Percentiles rank a stretch among this genome's conserved stretches.
Evolutionary conservation across 192 early-diverging fungal species (phyloP).

Genomic region (Bifiguratus adelaidae): DNA sequence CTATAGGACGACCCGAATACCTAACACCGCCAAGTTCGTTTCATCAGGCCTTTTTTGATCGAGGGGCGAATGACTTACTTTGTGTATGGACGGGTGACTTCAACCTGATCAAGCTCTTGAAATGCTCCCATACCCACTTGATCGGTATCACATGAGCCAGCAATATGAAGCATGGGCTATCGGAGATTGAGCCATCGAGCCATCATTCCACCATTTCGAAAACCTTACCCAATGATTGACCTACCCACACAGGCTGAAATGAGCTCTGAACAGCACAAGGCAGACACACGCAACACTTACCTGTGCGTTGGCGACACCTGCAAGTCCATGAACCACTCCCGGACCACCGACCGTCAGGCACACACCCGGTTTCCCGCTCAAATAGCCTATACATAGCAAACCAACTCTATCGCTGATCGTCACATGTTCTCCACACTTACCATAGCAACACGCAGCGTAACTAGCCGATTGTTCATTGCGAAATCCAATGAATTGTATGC

Average conservation of each 20-base stretch:
- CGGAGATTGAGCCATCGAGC: too few relatives aligned
- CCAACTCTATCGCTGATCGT: neutral
- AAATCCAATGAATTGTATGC: conserved; percentile 60
- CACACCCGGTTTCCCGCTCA: conserved; percentile 51
- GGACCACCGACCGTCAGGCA: conserved; percentile 62
- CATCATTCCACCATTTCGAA: too few relatives aligned
- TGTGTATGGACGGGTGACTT: conserved; percentile 44
- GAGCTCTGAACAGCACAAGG: too few relatives aligned
- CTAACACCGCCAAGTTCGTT: neutral
- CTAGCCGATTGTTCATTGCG: conserved; percentile 69
- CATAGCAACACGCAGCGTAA: conserved; percentile 56
- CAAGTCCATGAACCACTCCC: conserved; percentile 60
- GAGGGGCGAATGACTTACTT: too few relatives aligned
- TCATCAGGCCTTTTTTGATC: too few relatives aligned
- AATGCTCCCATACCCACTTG: conserved; percentile 58
- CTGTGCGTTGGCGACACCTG: conserved; percentile 58
- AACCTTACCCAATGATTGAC: too few relatives aligned
- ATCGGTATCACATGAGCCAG: conserved; percentile 14
- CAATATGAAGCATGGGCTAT: neutral
- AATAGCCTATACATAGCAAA: conserved; percentile 24
- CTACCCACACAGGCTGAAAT: too few relatives aligned
- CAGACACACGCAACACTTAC: conserved; percentile 21
- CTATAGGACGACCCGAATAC: conserved; percentile 36
- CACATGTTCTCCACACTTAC: conserved; percentile 1
- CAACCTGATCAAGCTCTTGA: conserved; percentile 60